These are phyloP conservation scores for Trematosphaeria pertusa DNA, from an alignment of 2,329 filamentous ascomycete species.

Conservation along the genomic window DNA sequence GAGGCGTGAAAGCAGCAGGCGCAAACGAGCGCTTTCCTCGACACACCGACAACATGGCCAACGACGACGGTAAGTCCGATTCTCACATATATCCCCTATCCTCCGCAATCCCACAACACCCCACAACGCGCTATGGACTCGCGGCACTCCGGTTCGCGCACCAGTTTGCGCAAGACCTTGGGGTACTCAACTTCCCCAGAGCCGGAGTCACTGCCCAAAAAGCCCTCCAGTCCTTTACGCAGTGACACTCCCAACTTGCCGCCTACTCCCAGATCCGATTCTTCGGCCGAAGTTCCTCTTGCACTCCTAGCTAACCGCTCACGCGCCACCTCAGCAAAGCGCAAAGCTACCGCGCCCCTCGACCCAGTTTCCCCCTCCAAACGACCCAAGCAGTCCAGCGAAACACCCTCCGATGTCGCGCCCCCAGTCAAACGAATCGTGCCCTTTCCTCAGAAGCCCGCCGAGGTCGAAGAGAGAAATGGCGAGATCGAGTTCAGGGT, in stretches of 20 bases:
- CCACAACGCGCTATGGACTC: conserved; percentile 2
- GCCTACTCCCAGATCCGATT: not conserved
- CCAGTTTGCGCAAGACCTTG: conserved; percentile 8
- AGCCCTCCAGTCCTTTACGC: too few species aligned
- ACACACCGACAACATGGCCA: conserved; percentile 13
- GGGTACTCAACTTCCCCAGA: conserved; percentile 11
- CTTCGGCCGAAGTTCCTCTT: conserved; percentile 24
- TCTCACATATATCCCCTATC: not conserved
- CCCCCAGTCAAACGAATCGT: conserved; percentile 67
- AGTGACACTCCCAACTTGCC: not conserved
- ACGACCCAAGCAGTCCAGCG: conserved; percentile 53
- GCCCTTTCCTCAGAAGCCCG: conserved; percentile 91
- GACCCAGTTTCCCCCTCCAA: conserved; percentile 67
- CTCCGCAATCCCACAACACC: too few species aligned
- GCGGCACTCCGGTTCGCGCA: not conserved
- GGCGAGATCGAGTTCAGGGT: conserved; percentile 97
- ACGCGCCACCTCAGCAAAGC: conserved; percentile 59
- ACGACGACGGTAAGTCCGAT: conserved; percentile 46
- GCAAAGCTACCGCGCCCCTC: conserved; percentile 74
- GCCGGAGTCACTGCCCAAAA: too few species aligned
- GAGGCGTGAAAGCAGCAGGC: conserved; percentile 18
- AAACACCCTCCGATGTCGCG: conserved; percentile 46
- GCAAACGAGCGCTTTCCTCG: conserved; percentile 8
- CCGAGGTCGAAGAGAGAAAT: conserved; percentile 89
- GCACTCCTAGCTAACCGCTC: conserved; percentile 21